These are phyloP conservation scores for Flagelloscypha sp. DNA, from an alignment of 768 basidiomycete genomes.

Conservation along the genomic window DNA sequence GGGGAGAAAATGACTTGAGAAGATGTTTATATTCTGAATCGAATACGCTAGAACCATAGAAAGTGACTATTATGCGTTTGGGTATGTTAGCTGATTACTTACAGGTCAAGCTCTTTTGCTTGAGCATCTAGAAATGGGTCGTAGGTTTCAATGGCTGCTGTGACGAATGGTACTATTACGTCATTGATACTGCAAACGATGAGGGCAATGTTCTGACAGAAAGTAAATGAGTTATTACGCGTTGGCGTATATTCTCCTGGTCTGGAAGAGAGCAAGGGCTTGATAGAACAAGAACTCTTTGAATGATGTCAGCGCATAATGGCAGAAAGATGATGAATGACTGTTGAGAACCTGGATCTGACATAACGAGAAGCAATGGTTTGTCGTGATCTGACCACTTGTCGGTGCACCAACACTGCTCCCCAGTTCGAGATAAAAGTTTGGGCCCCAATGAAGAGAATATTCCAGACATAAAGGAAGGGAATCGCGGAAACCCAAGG, in stretches of 20 bases:
- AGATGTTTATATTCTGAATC: constrained; percentile 49
- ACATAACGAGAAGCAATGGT: constrained; percentile 67
- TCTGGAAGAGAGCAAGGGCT: constrained; percentile 56
- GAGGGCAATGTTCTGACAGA: neutral
- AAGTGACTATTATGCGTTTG: too few relatives aligned
- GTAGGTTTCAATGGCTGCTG: constrained; percentile 59
- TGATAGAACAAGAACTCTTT: constrained; percentile 73
- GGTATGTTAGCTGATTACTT: constrained; percentile 17
- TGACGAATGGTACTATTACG: constrained; percentile 74
- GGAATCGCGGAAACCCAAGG: constrained; percentile 62
- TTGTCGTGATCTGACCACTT: constrained; percentile 61
- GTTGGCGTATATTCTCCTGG: constrained; percentile 76
- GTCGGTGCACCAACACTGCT: constrained; percentile 70
- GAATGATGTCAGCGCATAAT: too few relatives aligned
- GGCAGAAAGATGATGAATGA: too few relatives aligned
- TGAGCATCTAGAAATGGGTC: constrained; percentile 57
- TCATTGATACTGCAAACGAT: constrained; percentile 73
- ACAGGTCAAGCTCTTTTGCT: constrained; percentile 57
- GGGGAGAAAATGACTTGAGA: constrained; percentile 43
- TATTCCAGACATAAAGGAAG: constrained; percentile 48
- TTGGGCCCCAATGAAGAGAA: constrained; percentile 52
- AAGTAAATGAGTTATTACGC: constrained; percentile 39
- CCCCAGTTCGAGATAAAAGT: constrained; percentile 70
- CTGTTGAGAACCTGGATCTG: constrained; percentile 71
- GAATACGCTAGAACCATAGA: constrained; percentile 36